Base-by-base conservation (phyloP, 192 early-diverging fungal genomes). In the Coemansia asiatica region DNA sequence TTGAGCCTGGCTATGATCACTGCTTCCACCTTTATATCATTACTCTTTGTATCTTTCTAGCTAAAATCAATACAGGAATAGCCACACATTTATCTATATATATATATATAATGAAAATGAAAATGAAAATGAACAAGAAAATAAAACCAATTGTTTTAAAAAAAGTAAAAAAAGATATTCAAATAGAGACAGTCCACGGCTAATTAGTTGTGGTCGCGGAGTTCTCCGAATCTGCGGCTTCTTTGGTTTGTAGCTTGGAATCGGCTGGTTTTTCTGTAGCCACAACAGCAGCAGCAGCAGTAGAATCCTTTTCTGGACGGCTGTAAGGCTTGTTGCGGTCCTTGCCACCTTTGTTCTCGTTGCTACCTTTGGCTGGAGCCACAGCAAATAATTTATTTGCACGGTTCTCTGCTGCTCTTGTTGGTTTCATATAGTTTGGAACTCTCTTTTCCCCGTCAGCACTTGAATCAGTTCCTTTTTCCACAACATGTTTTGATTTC, bases 351-450 rank as follows among this genome's bases (percentile, higher is more conserved):
- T 49, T 63, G 23, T 15, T 55, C 49, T 46, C 47, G 19, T 57
- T 19, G 18, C 35, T 7, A n/a, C 51, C 58, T 49, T 66, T 56
- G 38, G 19, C 25, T 21, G 26, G 27, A 18, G 66, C 50, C 60
- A 22, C 38, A 0, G 46, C 16, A 4, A 33, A 50, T n/a, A 61
- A 53, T 18, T 64, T 61, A 13, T 72, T 49, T 8, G 78, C 59
- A 59, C 78, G 64, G 31, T 55, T 63, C 63, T 75, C 72, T 6
- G 72, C 68, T 21, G 77, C 69, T 22, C 63, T 61, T 2, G 77
- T 80, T 19, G 77, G 54, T 21, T 58, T 61, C 77, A 80, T 80
- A 57, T 80, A 80, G 27, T 58, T 61, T 9, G 77, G 77, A 6
- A 75, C 46, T 31, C 22, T 49, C 55, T 64, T 66, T 26, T 61